phyloP scores from a whole-genome alignment of 169 alveolate genomes.

The Plasmodium ovale region DNA sequence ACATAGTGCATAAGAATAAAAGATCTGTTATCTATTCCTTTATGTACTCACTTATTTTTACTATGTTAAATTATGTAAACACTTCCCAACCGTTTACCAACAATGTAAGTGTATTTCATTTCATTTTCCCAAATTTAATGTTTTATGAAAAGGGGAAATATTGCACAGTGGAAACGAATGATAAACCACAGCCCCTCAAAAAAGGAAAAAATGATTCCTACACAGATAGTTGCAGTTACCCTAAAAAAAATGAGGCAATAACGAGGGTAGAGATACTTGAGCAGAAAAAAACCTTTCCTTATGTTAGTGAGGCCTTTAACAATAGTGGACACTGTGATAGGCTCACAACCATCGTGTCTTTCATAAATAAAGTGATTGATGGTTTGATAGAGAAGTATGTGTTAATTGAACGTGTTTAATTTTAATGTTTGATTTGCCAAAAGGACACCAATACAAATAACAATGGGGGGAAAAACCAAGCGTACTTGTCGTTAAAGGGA shows the following conservation, averaged over 20 bases:
- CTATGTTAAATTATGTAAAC: slow-evolving; percentile 32
- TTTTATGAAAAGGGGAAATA: slow-evolving; percentile 25
- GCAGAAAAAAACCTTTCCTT: no score
- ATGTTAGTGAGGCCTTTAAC: no score
- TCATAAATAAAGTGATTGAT: slow-evolving; percentile 13
- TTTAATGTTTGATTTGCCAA: no score
- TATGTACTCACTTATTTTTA: slow-evolving; percentile 43
- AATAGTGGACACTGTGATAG: background rate
- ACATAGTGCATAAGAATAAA: slow-evolving; percentile 60
- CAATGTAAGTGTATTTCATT: slow-evolving; percentile 40
- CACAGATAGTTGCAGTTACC: background rate
- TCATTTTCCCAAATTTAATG: slow-evolving; percentile 50
- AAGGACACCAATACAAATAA: no score
- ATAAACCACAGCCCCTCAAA: no score
- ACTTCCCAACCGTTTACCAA: slow-evolving; percentile 4
- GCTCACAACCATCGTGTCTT: slow-evolving; percentile 22
- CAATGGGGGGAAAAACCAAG: no score
- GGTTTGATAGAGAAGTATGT: slow-evolving; percentile 18
- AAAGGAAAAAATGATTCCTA: background rate
- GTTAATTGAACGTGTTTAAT: slow-evolving; percentile 35
- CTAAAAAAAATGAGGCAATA: background rate
- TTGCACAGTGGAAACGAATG: no score
- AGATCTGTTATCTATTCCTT: slow-evolving; percentile 52
- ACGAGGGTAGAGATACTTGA: no score
- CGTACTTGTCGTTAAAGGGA: background rate